Conservation (phyloP, 257 asterid species). For the Solanum dulcamara region DNA sequence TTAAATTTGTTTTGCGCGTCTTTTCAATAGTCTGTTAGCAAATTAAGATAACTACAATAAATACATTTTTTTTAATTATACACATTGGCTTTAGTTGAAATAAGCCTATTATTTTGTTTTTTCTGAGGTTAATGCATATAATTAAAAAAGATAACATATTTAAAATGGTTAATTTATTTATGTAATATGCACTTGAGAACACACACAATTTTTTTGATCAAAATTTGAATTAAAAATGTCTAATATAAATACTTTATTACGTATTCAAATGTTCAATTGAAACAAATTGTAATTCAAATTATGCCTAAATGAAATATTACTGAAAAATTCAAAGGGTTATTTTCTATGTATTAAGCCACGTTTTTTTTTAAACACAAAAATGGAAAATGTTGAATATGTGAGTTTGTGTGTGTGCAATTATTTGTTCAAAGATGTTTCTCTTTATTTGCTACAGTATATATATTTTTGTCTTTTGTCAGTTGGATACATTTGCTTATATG, state of each 20-base stretch:
- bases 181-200: neutral
- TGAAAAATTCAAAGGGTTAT: neutral
- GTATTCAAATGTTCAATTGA: neutral
- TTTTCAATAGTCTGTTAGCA: neutral
- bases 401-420: neutral
- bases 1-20: neutral
- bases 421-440: neutral
- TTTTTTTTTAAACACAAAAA: neutral
- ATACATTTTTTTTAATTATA: neutral
- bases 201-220: neutral
- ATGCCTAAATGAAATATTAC: neutral
- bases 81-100: neutral
- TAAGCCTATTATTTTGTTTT: neutral
- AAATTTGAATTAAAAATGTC: neutral
- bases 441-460: neutral
- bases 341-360: neutral
- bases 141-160: neutral
- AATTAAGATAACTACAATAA: neutral
- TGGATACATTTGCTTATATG: neutral
- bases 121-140: neutral
- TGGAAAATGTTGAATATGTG: neutral
- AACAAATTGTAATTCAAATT: neutral
- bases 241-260: neutral
- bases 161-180: neutral
- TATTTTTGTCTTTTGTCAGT: neutral